These are phyloP conservation scores for Rubia tinctorum DNA, from an alignment of 305 asterid genomes.

Conservation along the genomic window DNA sequence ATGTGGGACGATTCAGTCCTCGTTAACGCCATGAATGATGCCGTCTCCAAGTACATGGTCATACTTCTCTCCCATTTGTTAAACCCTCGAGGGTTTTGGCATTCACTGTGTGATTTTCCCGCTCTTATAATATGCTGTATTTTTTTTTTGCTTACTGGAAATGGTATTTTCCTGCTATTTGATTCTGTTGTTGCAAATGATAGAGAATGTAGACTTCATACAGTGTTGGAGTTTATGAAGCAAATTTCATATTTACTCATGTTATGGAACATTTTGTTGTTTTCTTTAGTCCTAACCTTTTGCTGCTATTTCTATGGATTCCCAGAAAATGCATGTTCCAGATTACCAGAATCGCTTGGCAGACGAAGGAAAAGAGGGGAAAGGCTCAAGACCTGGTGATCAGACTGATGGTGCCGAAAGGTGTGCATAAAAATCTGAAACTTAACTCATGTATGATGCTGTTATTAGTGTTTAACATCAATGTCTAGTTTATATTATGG, in stretches of 20 bases:
- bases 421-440: background rate
- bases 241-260: background rate
- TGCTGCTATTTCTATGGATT: background rate
- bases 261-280: background rate
- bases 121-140: background rate
- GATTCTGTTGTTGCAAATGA: background rate
- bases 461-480: background rate
- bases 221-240: background rate
- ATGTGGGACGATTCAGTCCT: conserved; percentile 82
- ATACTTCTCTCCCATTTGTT: background rate
- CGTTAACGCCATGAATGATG: conserved; percentile 55
- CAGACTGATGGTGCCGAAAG: conserved; percentile 18
- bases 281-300: background rate
- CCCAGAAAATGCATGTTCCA: conserved; percentile 46
- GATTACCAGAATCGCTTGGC: conserved; percentile 10
- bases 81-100: conserved; percentile 7
- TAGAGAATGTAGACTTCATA: background rate
- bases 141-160: background rate
- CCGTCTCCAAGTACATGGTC: conserved; percentile 60
- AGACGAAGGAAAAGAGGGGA: conserved; percentile 25
- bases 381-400: conserved; percentile 20
- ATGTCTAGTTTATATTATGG: background rate
- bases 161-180: background rate
- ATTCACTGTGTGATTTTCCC: background rate
- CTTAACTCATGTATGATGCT: too few species aligned